Conservation (phyloP, 1,284 basidiomycete species). For the Meira nashicola region DNA sequence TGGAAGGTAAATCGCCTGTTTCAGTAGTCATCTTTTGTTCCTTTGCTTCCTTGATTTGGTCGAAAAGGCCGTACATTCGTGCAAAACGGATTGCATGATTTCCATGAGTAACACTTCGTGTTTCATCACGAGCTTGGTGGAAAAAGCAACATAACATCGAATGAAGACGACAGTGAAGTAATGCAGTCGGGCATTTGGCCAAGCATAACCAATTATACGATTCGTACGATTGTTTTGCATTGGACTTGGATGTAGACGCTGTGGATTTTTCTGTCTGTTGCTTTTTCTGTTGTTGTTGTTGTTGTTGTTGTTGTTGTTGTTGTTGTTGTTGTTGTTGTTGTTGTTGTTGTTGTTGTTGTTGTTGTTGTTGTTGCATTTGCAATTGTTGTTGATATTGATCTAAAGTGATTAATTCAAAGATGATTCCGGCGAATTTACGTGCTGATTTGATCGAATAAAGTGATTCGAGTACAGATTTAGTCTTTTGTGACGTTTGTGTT, state of each 20-base stretch:
- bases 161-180: not conserved
- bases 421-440: not conserved
- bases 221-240: no score
- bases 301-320: not conserved
- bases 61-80: not conserved
- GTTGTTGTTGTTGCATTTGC: no score
- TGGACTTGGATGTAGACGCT: no score
- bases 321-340: not conserved
- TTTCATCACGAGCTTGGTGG: not conserved
- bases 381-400: not conserved
- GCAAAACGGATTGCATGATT: not conserved
- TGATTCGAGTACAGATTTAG: not conserved
- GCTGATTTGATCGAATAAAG: not conserved
- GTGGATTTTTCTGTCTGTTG: no score
- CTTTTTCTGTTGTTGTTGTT: no score
- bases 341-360: not conserved
- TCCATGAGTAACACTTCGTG: not conserved
- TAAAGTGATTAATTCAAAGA: not conserved
- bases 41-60: not conserved
- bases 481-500: not conserved
- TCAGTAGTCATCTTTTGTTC: not conserved
- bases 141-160: constrained; percentile 6
- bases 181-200: not conserved
- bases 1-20: not conserved
- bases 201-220: not conserved